Conservation (phyloP, 2,329 filamentous ascomycete genomes). For the Calonectria pseudoreteaudii region DNA sequence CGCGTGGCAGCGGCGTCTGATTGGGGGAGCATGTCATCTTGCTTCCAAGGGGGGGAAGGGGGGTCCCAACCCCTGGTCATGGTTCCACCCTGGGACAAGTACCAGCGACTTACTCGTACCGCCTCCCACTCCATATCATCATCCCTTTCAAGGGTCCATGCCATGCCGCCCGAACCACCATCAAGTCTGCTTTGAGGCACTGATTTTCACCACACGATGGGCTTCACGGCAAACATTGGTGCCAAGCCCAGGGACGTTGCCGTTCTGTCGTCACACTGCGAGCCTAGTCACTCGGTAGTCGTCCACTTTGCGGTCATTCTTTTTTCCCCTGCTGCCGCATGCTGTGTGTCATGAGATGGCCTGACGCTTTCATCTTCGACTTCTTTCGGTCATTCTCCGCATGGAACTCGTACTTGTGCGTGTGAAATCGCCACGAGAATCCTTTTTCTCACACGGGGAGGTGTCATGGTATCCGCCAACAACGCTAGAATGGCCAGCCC, state of each 20-base stretch:
- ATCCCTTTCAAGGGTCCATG: constrained; percentile 22
- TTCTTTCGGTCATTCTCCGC: constrained; percentile 22
- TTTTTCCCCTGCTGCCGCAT: background rate
- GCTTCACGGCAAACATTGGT: constrained; percentile 14
- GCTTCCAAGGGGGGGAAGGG: constrained; percentile 34
- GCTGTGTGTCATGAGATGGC: constrained; percentile 20
- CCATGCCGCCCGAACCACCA: constrained; percentile 40
- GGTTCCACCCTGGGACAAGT: constrained; percentile 35
- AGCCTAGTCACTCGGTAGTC: constrained; percentile 16
- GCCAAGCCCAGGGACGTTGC: constrained; percentile 34
- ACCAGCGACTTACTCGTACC: constrained; percentile 15
- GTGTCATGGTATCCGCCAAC: constrained; percentile 36
- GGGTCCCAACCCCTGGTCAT: constrained; percentile 37
- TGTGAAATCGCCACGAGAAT: constrained; percentile 29
- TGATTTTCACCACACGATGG: constrained; percentile 37
- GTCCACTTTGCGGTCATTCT: constrained; percentile 17
- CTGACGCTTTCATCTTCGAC: constrained; percentile 8
- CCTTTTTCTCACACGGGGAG: constrained; percentile 19
- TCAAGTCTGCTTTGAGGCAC: constrained; percentile 32
- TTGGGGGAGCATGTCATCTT: constrained; percentile 48
- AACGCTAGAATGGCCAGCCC: constrained; percentile 26
- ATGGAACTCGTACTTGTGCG: constrained; percentile 19
- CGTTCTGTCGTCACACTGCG: constrained; percentile 28
- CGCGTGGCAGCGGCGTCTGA: constrained; percentile 32
- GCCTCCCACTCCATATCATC: constrained; percentile 6